Evolutionary conservation across 1,284 basidiomycete genomes (phyloP), one percentile per base, ranked within the genome.

Genomic region (Phellopilus nigrolimitatus): DNA sequence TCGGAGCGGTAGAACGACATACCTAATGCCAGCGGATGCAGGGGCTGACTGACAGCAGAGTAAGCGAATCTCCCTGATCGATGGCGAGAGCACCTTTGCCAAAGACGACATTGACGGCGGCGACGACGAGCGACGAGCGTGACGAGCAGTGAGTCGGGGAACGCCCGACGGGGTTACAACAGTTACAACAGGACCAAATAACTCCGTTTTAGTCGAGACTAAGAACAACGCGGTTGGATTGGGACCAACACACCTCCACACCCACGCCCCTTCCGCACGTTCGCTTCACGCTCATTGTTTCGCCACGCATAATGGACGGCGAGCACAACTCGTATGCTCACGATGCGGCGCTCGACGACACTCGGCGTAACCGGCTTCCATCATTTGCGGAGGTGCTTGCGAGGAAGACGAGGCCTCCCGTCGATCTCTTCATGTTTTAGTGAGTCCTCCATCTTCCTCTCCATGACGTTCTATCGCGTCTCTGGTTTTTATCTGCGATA

Each of bases 361-460:
- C 79, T 70, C 63, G 85, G 66, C 76, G 76, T 68, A 79, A 87
- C 64, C 77, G 87, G 59, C 73, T 89, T 13, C 87, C 86, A 9
- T 82, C 87, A 9, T 87, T 93, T 59, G 82, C 82, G 22, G 91
- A 95, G 70, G 91, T 94, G 42, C 76, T 95, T 24, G 88, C 88
- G 22, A 75, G 91, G 59, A 78, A 88, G 62, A 98, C 95, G 9
- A 75, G 90, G 56, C 91, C 95, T 0, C 95, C 95, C 8, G 92
- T 98, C 37, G 95, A 99, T 74, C 76, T 98, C 47, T 97, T 95
- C 75, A 97, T 95, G 85, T 97, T 97, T 76, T 98, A 98, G 91
- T 94, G 64, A 67, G 86, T 82, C 38, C 33, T 27, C 34, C 10
- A 12, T 37, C n/a, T 47, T 53, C 31, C 47, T 44, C 47, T 41